Conservation (phyloP, 768 basidiomycete species). For the Pisolithus sp. region DNA sequence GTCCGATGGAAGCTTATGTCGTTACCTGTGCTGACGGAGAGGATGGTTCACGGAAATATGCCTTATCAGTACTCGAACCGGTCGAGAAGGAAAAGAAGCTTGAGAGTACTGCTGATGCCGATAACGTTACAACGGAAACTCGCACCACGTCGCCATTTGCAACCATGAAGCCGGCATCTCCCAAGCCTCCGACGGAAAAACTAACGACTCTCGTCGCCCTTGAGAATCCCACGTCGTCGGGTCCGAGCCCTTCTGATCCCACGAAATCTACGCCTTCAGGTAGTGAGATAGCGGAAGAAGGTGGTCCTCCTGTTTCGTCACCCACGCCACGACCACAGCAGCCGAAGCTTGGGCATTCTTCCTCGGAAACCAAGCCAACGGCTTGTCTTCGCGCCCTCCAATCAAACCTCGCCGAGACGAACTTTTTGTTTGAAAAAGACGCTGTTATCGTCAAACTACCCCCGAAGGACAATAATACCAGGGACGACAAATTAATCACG, state of each 20-base stretch:
- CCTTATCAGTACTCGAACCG: slow-evolving; percentile 13
- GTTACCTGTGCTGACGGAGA: slow-evolving; percentile 8
- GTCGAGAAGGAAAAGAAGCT: slow-evolving; percentile 2
- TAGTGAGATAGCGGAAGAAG: too few species aligned
- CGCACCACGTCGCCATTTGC: too few species aligned
- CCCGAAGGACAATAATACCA: neutral
- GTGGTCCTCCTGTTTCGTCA: too few species aligned
- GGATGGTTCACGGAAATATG: slow-evolving; percentile 8
- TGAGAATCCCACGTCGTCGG: too few species aligned
- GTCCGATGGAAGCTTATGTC: slow-evolving; percentile 17
- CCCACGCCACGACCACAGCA: neutral
- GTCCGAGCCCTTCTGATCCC: too few species aligned
- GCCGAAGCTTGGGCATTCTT: neutral
- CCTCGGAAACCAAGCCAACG: neutral
- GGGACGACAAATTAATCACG: slow-evolving; percentile 8
- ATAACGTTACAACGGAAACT: too few species aligned
- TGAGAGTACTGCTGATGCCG: too few species aligned
- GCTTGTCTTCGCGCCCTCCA: slow-evolving; percentile 2
- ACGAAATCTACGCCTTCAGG: too few species aligned
- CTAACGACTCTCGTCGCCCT: too few species aligned
- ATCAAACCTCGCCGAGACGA: slow-evolving; percentile 12
- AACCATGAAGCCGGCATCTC: too few species aligned
- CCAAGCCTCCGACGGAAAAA: too few species aligned
- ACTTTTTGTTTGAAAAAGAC: slow-evolving; percentile 20
- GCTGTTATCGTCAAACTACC: slow-evolving; percentile 10